Conservation (phyloP, 2,329 filamentous ascomycete genomes). For the Ophiostoma populinum region DNA sequence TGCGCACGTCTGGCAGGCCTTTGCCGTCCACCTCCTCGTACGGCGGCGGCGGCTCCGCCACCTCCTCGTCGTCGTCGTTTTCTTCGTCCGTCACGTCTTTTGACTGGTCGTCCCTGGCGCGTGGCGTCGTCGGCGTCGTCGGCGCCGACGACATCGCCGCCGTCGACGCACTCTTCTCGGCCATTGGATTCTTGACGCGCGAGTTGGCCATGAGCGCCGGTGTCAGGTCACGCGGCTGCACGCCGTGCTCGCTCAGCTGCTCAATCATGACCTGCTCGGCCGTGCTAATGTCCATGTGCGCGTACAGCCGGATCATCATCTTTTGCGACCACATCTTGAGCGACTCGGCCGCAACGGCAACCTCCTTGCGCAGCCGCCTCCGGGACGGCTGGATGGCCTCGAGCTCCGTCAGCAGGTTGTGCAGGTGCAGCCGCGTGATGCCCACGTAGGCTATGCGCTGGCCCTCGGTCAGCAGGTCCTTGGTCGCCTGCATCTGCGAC, state of each 20-base stretch:
- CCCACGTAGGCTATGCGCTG: conserved; percentile 95
- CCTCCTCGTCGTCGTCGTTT: conserved; percentile 23
- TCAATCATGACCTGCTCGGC: conserved; percentile 98
- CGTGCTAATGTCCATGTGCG: conserved; percentile 88
- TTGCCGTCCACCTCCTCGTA: conserved; percentile 48
- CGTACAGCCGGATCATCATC: conserved; percentile 89
- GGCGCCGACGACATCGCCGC: not conserved
- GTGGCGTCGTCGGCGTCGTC: not conserved
- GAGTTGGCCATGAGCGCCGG: conserved; percentile 81
- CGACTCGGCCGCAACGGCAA: conserved; percentile 53
- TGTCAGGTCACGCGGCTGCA: conserved; percentile 68
- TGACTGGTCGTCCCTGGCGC: not conserved
- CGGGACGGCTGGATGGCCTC: conserved; percentile 41
- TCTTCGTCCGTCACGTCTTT: conserved; percentile 5
- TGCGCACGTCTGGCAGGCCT: conserved; percentile 63
- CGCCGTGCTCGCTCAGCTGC: conserved; percentile 82
- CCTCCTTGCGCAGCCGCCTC: conserved; percentile 51
- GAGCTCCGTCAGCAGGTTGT: conserved; percentile 54
- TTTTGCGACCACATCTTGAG: conserved; percentile 95
- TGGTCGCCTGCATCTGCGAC: conserved; percentile 87
- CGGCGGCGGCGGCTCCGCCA: conserved; percentile 35
- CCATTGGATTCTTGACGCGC: conserved; percentile 82
- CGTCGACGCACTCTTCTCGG: conserved; percentile 20
- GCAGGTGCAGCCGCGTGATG: conserved; percentile 64
- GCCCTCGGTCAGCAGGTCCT: conserved; percentile 84